Evolutionary conservation across 2,329 filamentous ascomycete genomes (phyloP).

Genomic region (Phyllosticta citribraziliensis): DNA sequence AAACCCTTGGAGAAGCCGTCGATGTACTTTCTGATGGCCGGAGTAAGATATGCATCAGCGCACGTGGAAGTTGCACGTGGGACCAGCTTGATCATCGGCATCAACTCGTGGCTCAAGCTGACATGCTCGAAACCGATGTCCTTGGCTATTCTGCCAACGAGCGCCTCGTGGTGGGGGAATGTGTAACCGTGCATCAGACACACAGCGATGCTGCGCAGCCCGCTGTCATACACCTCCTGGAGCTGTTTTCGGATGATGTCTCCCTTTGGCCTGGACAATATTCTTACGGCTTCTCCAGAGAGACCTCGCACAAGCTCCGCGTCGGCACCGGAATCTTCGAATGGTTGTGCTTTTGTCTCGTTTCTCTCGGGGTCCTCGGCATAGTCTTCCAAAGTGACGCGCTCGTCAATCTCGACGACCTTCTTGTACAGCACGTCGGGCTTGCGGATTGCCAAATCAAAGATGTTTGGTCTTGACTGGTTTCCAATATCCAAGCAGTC

Average conservation of each 20-base stretch:
- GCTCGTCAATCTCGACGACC: constrained; percentile 83
- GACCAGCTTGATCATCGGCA: constrained; percentile 83
- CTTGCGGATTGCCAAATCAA: constrained; percentile 78
- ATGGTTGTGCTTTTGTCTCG: constrained; percentile 45
- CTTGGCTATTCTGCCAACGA: constrained; percentile 64
- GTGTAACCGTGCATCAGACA: constrained; percentile 91
- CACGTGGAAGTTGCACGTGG: constrained; percentile 67
- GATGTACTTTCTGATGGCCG: constrained; percentile 69
- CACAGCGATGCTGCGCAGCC: constrained; percentile 74
- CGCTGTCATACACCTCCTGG: constrained; percentile 56
- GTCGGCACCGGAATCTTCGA: constrained; percentile 35
- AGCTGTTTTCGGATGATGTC: constrained; percentile 49
- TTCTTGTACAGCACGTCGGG: constrained; percentile 78
- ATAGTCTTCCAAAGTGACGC: constrained; percentile 85
- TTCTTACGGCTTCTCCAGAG: constrained; percentile 64
- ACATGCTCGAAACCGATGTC: constrained; percentile 79
- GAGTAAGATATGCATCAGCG: constrained; percentile 71
- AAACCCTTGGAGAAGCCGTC: constrained; percentile 72
- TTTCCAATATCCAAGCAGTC: constrained; percentile 87
- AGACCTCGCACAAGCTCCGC: constrained; percentile 58
- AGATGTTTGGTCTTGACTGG: constrained; percentile 80
- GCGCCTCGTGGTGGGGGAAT: constrained; percentile 73
- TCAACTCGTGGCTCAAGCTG: constrained; percentile 67
- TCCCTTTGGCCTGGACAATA: constrained; percentile 53
- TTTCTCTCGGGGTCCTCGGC: constrained; percentile 70